Evolutionary conservation across 306 rosid genomes (phyloP).

Genomic region (Vicia villosa): DNA sequence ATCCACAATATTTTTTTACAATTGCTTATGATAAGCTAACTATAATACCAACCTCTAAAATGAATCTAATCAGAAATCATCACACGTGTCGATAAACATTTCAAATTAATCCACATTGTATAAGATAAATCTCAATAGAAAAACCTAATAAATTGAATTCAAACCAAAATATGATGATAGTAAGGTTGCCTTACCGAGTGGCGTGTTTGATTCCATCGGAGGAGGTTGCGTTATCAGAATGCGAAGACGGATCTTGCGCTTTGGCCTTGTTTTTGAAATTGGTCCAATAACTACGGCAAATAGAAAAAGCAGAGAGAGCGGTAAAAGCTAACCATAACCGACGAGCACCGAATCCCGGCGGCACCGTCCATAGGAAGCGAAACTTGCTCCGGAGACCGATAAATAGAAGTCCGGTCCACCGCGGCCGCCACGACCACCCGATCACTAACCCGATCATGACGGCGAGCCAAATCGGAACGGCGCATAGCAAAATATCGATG

Average conservation of each 20-base stretch:
- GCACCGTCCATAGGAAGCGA: constrained; percentile 87
- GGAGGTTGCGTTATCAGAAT: constrained; percentile 15
- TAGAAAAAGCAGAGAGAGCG: constrained; percentile 89
- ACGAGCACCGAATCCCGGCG: constrained; percentile 95
- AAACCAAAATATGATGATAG: not conserved
- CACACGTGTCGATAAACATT: not conserved
- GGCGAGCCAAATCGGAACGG: constrained; percentile 97
- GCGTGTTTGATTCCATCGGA: constrained; percentile 1
- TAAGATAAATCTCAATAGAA: not conserved
- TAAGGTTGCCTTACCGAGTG: constrained; percentile 26
- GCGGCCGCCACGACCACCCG: constrained; percentile 98
- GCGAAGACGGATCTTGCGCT: constrained; percentile 28
- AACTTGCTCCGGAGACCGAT: constrained; percentile 91
- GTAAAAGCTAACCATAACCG: constrained; percentile 93
- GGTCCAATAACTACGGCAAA: constrained; percentile 75
- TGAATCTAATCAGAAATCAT: not conserved
- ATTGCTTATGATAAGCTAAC: constrained; percentile 12
- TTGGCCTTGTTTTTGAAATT: constrained; percentile 53
- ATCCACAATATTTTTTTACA: not conserved
- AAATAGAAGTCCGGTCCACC: constrained; percentile 90
- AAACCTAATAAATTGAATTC: not conserved
- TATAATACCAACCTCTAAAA: not conserved
- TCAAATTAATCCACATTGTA: not conserved
- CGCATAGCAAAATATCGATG: constrained; percentile 88
- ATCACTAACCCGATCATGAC: constrained; percentile 89